A percentile compares a stretch with the other conserved stretches of the same genome.
Conservation (phyloP, 768 basidiomycete species). For the Leccinum ochraceum region DNA sequence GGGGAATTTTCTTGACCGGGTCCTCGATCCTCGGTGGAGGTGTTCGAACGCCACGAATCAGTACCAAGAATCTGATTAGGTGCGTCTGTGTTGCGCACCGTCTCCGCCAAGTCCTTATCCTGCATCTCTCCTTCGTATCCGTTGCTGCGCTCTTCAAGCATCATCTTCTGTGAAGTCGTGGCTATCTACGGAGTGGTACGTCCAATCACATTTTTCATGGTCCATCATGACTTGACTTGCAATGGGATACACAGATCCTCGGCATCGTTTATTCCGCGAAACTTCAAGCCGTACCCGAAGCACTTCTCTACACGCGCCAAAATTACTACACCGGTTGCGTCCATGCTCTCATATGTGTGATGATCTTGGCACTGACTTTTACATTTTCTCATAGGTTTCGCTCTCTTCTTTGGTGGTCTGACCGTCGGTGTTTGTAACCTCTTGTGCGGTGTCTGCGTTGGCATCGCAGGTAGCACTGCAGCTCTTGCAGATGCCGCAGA, state of each 20-base stretch:
- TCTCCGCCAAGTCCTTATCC: not conserved
- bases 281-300: constrained; percentile 58
- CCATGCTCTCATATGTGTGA: not conserved
- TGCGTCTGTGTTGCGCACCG: constrained; percentile 32
- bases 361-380: not conserved
- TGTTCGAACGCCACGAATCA: constrained; percentile 88
- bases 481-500: constrained; percentile 95
- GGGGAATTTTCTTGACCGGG: constrained; percentile 98
- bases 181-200: constrained; percentile 96
- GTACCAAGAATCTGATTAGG: constrained; percentile 98
- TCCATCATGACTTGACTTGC: not conserved
- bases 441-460: constrained; percentile 92
- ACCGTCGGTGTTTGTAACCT: constrained; percentile 95
- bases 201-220: constrained; percentile 9
- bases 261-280: constrained; percentile 95
- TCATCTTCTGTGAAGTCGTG: constrained; percentile 99
- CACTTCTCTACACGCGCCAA: constrained; percentile 73
- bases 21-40: constrained; percentile 97
- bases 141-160: constrained; percentile 45
- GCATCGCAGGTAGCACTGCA: constrained; percentile 93
- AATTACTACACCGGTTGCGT: constrained; percentile 91
- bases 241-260: constrained; percentile 62
- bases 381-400: constrained; percentile 56
- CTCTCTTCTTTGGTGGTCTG: constrained; percentile 96
- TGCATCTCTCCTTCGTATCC: not conserved